A percentile compares a stretch with the other conserved stretches of the same genome.
phyloP scores from a whole-genome alignment of 805 yeast genomes.

The Suhomyces pyralidae region DNA sequence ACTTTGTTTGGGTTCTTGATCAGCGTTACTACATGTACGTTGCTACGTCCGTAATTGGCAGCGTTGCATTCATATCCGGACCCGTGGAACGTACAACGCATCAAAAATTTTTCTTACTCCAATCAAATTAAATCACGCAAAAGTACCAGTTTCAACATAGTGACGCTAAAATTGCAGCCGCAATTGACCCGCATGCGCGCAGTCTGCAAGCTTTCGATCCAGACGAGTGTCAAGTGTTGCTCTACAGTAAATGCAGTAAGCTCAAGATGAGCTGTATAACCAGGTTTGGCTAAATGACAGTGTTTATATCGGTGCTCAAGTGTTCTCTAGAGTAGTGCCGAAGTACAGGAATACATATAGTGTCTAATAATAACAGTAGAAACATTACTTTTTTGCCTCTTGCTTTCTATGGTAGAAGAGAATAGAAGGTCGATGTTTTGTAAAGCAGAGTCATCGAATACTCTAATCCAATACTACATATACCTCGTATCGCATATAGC shows the following conservation, averaged over 20 bases:
- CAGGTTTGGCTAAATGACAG: too few species aligned
- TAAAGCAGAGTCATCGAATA: background rate
- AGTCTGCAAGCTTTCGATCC: background rate
- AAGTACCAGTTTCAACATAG: background rate
- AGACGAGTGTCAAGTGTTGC: background rate
- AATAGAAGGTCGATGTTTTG: background rate
- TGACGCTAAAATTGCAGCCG: background rate
- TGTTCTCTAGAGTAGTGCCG: too few species aligned
- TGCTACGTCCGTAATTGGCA: background rate
- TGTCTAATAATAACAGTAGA: too few species aligned
- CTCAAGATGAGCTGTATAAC: too few species aligned
- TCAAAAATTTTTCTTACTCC: background rate
- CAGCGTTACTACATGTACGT: background rate
- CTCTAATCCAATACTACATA: background rate
- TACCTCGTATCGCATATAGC: background rate
- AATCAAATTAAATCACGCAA: slow-evolving; percentile 3
- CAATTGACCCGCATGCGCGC: background rate
- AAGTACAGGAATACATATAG: too few species aligned
- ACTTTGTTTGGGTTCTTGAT: background rate
- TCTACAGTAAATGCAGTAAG: too few species aligned
- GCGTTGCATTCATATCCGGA: background rate
- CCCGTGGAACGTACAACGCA: background rate
- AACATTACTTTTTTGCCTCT: background rate
- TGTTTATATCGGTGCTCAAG: too few species aligned
- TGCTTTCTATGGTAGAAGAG: background rate